phyloP scores from a whole-genome alignment of 2,329 filamentous ascomycete species.

The Botryotinia narcissicola region DNA sequence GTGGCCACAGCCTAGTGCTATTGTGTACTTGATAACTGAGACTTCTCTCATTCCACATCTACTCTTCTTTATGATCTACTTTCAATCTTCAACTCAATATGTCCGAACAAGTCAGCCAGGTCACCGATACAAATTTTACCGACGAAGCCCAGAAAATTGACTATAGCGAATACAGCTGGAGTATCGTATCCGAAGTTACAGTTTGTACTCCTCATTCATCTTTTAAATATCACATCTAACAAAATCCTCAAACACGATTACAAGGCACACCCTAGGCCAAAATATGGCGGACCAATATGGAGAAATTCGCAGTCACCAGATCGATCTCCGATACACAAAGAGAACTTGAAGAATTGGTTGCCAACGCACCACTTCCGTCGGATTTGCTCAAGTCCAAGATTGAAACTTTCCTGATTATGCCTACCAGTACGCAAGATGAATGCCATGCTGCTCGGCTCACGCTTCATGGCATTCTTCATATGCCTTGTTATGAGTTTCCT shows the following conservation, averaged over 20 bases:
- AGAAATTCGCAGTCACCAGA: neutral
- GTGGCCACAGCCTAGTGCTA: neutral
- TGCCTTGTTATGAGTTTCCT: neutral
- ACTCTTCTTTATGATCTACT: neutral
- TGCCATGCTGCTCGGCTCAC: neutral
- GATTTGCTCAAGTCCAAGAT: neutral
- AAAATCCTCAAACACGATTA: neutral
- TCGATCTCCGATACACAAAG: neutral
- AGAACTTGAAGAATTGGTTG: neutral
- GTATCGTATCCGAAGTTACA: neutral
- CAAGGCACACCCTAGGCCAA: neutral
- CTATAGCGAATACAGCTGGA: neutral
- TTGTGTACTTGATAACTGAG: neutral
- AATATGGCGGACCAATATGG: neutral
- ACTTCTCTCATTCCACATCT: neutral
- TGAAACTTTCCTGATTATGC: neutral
- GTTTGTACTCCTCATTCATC: neutral
- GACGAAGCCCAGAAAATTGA: neutral
- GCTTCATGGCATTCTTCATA: neutral
- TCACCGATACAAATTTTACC: neutral
- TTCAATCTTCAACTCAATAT: neutral
- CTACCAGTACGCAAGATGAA: neutral
- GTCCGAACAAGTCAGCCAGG: neutral
- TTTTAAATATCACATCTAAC: neutral
- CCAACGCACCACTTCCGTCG: neutral